Evolutionary conservation across 495 filamentous ascomycete species (phyloP).

Genomic region (Penicillium mononematosum): DNA sequence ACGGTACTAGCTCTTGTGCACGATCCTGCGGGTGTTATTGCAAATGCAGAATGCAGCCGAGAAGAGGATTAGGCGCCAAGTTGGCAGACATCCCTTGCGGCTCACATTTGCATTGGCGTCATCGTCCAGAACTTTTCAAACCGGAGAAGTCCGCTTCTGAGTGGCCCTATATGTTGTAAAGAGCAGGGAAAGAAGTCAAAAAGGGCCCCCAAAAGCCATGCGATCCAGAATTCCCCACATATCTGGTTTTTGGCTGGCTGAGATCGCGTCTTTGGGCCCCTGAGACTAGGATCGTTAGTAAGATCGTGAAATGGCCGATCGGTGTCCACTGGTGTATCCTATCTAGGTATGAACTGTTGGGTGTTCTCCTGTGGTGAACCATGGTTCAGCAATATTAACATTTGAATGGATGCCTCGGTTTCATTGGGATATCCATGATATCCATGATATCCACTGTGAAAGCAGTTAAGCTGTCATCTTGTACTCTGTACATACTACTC

Average conservation of each 20-base stretch:
- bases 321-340: slow-evolving; percentile 22
- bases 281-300: slow-evolving; percentile 24
- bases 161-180: neutral
- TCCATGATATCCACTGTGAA: neutral
- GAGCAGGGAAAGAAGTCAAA: slow-evolving; percentile 5
- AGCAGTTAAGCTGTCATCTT: neutral
- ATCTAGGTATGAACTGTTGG: slow-evolving; percentile 19
- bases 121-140: slow-evolving; percentile 13
- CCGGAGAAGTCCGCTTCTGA: slow-evolving; percentile 23
- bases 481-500: neutral
- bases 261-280: slow-evolving; percentile 24
- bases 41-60: slow-evolving; percentile 15
- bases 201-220: slow-evolving; percentile 13
- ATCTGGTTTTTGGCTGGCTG: slow-evolving; percentile 29
- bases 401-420: neutral
- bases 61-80: slow-evolving; percentile 11
- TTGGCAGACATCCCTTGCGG: slow-evolving; percentile 28
- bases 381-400: neutral
- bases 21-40: slow-evolving; percentile 20
- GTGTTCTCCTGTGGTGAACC: slow-evolving; percentile 13
- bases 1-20: slow-evolving; percentile 11
- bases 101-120: slow-evolving; percentile 30
- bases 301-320: slow-evolving; percentile 31
- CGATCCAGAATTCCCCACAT: slow-evolving; percentile 28
- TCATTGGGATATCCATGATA: neutral